Percentiles rank a stretch among this genome's conserved stretches.
These are phyloP conservation scores for Fusarium foetens DNA, from an alignment of 2,329 filamentous ascomycete genomes.

Conservation along the genomic window DNA sequence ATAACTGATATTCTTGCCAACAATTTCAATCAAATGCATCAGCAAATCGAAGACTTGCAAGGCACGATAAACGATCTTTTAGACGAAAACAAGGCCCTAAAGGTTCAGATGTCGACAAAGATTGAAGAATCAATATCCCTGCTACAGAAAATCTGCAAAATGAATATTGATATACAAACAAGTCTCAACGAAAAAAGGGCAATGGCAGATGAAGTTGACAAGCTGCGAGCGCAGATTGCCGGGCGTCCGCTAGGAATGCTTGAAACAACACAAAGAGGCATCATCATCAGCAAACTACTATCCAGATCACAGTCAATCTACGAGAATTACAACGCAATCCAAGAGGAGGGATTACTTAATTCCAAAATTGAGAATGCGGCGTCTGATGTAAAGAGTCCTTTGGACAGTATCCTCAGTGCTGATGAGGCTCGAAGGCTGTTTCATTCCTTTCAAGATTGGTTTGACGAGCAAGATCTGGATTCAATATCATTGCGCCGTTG, in stretches of 20 bases:
- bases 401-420: background rate
- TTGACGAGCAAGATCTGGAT: background rate
- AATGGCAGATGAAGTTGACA: background rate
- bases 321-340: accelerated
- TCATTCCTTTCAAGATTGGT: background rate
- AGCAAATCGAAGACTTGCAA: background rate
- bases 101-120: background rate
- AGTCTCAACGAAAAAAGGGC: background rate
- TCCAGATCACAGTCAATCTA: background rate
- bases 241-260: background rate
- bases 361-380: no score
- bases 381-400: background rate
- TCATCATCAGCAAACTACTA: background rate
- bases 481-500: background rate
- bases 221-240: background rate
- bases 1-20: accelerated
- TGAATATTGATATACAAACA: background rate
- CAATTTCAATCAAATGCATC: background rate
- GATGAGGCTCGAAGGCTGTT: background rate
- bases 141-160: background rate
- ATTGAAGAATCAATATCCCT: background rate
- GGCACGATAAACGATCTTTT: background rate
- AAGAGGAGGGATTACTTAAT: accelerated
- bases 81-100: background rate
- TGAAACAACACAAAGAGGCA: background rate